phyloP scores from a whole-genome alignment of 2,329 filamentous ascomycete genomes.

The Talaromyces funiculosus region DNA sequence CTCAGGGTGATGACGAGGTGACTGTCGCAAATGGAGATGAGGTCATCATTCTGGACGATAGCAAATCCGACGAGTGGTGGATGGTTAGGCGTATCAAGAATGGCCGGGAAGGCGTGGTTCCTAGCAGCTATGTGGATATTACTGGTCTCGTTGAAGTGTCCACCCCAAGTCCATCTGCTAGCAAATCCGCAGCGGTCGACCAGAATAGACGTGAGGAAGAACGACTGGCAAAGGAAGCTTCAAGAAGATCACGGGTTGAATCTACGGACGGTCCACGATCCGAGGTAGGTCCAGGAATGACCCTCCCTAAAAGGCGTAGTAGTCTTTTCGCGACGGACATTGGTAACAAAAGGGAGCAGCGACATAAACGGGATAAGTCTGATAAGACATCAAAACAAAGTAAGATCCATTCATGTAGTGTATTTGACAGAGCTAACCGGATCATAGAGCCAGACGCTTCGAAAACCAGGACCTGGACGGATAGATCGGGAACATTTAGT shows the following conservation, averaged over 20 bases:
- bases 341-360: conserved; percentile 68
- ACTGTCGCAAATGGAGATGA: conserved; percentile 87
- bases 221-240: conserved; percentile 72
- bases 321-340: conserved; percentile 64
- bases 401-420: conserved; percentile 42
- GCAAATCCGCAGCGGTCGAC: conserved; percentile 61
- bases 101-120: conserved; percentile 90
- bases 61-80: conserved; percentile 97
- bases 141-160: conserved; percentile 56
- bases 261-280: conserved; percentile 49
- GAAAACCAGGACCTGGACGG: conserved; percentile 89
- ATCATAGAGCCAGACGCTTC: conserved; percentile 68
- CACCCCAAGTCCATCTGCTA: conserved; percentile 50
- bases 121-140: conserved; percentile 91
- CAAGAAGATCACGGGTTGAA: conserved; percentile 57
- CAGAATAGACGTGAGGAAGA: conserved; percentile 76
- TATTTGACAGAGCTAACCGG: conserved; percentile 3
- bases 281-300: conserved; percentile 73
- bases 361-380: conserved; percentile 62
- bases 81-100: conserved; percentile 86
- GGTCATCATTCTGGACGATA: conserved; percentile 82
- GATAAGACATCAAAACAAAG: conserved; percentile 63
- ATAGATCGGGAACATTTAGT: conserved; percentile 90
- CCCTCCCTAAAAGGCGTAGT: conserved; percentile 71
- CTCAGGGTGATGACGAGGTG: conserved; percentile 93